Evolutionary conservation across 1,284 basidiomycete genomes (phyloP).

Genomic region (Coniferiporia sulphurascens): DNA sequence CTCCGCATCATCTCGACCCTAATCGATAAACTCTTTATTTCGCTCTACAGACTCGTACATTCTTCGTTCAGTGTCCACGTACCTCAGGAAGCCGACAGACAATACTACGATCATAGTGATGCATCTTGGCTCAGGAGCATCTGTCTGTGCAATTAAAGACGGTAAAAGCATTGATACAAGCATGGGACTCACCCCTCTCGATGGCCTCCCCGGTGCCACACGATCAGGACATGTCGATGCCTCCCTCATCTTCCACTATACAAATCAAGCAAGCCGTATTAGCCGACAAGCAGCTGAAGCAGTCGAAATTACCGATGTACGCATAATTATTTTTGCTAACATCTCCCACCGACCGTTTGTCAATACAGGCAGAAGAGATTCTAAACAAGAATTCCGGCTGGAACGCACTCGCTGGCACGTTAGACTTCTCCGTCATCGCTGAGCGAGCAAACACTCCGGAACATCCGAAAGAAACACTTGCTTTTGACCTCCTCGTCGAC

Average conservation of each 20-base stretch:
- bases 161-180: slow-evolving; percentile 77
- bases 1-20: too few species aligned
- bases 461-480: slow-evolving; percentile 38
- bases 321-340: not conserved
- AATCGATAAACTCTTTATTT: not conserved
- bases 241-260: slow-evolving; percentile 82
- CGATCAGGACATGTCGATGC: slow-evolving; percentile 80
- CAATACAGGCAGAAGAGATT: slow-evolving; percentile 61
- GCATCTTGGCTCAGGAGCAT: slow-evolving; percentile 84
- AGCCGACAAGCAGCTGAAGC: slow-evolving; percentile 50
- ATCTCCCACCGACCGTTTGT: slow-evolving; percentile 19
- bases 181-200: slow-evolving; percentile 77
- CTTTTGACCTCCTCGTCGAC: slow-evolving; percentile 74
- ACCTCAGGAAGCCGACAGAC: slow-evolving; percentile 47
- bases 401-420: slow-evolving; percentile 74
- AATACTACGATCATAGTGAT: slow-evolving; percentile 67
- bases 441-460: slow-evolving; percentile 25
- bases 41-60: slow-evolving; percentile 53
- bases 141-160: slow-evolving; percentile 64
- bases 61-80: slow-evolving; percentile 49
- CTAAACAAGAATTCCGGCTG: slow-evolving; percentile 73
- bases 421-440: slow-evolving; percentile 68
- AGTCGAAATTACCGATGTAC: slow-evolving; percentile 58
- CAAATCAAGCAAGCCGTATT: slow-evolving; percentile 52
- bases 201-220: slow-evolving; percentile 83